Evolutionary conservation across 768 basidiomycete genomes (phyloP), one percentile per base, ranked within the genome.

Genomic region (Infundibulicybe gibba): DNA sequence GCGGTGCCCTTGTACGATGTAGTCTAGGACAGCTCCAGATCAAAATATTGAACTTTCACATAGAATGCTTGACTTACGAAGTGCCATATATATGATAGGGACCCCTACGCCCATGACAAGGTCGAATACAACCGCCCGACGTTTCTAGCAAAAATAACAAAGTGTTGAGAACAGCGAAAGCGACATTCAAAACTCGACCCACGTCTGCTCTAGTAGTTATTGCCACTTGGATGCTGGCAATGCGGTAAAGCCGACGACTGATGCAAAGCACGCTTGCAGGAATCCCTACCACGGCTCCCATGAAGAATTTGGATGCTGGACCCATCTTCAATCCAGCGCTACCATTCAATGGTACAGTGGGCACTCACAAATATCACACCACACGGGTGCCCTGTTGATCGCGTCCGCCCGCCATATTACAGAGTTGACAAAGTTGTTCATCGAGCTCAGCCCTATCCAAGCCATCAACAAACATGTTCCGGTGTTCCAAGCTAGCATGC

Each of bases 181-280:
- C n/a, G n/a, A n/a, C n/a, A n/a, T 14, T 15, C 41, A n/a, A 19
- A 31, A 25, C 6, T 15, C 1, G 40, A 54, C 61, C 13, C 32
- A 69, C 66, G 48, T 80, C 71, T 5, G 72, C 71, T 21, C 58
- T 69, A 15, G 79, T 76, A 38, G 74, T 67, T 1, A 71, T 75
- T 45, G 84, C 77, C 4, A 72, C 64, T 46, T 70, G 70, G n/a
- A 81, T 71, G 0, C 72, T 64, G 8, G 80, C 74, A 40, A 85
- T 82, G 51, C 72, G 65, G 61, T 83, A 85, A 6, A 88, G 72
- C 12, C 83, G 75, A 15, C 79, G 75, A 54, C 78, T 80, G 57
- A 82, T 83, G 58, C 77, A 80, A 5, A 81, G 66, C 3, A 75
- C 76, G 9, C 75, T 66, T 1, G 77, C 74, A 4, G 81, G 78